phyloP scores from a whole-genome alignment of 768 basidiomycete species.

The Lactifluus hygrophoroides region DNA sequence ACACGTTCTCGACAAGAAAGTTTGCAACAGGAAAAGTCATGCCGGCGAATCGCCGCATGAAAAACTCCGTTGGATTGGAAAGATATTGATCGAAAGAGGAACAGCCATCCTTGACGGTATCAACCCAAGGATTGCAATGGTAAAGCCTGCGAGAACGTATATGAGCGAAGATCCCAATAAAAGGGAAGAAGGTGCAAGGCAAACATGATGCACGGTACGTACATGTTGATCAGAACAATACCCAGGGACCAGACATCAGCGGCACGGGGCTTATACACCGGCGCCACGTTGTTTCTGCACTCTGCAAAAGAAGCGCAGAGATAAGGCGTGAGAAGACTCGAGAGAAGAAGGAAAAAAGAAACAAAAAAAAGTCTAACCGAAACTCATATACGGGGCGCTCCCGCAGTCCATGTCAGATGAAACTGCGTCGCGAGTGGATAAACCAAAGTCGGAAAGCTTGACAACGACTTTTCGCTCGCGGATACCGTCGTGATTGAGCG shows the following conservation, averaged over 20 bases:
- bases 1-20: constrained; percentile 76
- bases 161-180: constrained; percentile 3
- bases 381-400: constrained; percentile 98
- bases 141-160: constrained; percentile 58
- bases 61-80: constrained; percentile 72
- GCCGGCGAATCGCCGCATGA: constrained; percentile 83
- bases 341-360: neutral
- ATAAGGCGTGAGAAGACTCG: constrained; percentile 15
- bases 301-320: constrained; percentile 39
- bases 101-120: constrained; percentile 76
- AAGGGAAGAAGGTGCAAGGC: constrained; percentile 1
- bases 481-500: constrained; percentile 43
- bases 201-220: constrained; percentile 24
- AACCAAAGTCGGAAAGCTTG: constrained; percentile 94
- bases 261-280: constrained; percentile 87
- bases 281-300: constrained; percentile 95
- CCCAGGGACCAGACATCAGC: constrained; percentile 99
- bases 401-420: constrained; percentile 98
- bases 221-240: constrained; percentile 99
- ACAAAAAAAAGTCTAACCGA: constrained; percentile 45
- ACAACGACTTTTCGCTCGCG: constrained; percentile 85
- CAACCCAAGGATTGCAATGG: constrained; percentile 97
- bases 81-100: constrained; percentile 77
- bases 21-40: constrained; percentile 84
- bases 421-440: constrained; percentile 82